These are phyloP conservation scores for Boletus subcaerulescens DNA, from an alignment of 768 basidiomycete genomes.

Conservation along the genomic window DNA sequence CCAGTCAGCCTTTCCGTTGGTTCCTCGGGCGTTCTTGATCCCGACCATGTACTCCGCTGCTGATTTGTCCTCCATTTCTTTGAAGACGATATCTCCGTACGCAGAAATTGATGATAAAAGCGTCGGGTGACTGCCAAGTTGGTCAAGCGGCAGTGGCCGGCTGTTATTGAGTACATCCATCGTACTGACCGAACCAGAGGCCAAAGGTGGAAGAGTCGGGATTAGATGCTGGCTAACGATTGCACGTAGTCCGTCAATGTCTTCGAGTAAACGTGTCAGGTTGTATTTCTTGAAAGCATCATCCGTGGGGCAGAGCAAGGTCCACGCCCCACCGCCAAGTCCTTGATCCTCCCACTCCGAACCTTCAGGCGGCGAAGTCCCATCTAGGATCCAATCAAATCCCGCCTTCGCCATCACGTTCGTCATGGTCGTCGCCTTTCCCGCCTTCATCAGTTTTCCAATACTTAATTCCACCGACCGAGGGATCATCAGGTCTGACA, in stretches of 20 bases:
- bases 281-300: conserved; percentile 88
- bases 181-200: conserved; percentile 22
- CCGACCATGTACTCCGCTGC: conserved; percentile 55
- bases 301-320: conserved; percentile 87
- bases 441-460: conserved; percentile 88
- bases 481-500: conserved; percentile 84
- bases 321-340: conserved; percentile 65
- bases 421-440: conserved; percentile 85
- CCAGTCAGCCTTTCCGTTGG: conserved; percentile 59
- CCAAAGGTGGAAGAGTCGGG: conserved; percentile 37
- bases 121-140: conserved; percentile 72
- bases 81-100: conserved; percentile 86
- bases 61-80: conserved; percentile 43
- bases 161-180: conserved; percentile 55
- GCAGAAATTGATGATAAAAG: conserved; percentile 61
- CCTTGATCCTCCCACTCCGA: conserved; percentile 59
- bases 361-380: conserved; percentile 70
- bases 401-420: conserved; percentile 81
- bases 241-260: conserved; percentile 48
- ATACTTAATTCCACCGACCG: conserved; percentile 82
- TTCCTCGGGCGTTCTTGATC: conserved; percentile 71
- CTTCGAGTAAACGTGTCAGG: conserved; percentile 66
- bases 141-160: conserved; percentile 67
- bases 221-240: conserved; percentile 80
- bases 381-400: conserved; percentile 88